phyloP scores from a whole-genome alignment of 176 grass and related monocot genomes.

The Raddia distichophylla region DNA sequence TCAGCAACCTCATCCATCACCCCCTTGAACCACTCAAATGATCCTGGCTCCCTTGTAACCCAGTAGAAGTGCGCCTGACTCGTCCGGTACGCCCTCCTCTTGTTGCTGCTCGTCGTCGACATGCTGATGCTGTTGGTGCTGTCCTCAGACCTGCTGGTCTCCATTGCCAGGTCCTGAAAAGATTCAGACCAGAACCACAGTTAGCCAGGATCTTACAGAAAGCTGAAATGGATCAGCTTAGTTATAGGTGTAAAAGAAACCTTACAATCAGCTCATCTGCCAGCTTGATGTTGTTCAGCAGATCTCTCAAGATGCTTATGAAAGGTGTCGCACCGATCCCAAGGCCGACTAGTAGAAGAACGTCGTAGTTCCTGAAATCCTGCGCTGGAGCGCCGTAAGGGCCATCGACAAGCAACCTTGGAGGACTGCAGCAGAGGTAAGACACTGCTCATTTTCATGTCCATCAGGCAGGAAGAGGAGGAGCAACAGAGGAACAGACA shows the following conservation, averaged over 20 bases:
- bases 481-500: not conserved
- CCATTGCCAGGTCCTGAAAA: conserved; percentile 61
- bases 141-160: conserved; percentile 65
- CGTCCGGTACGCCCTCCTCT: conserved; percentile 59
- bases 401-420: conserved; percentile 71
- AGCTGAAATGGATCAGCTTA: not conserved
- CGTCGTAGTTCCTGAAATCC: conserved; percentile 75
- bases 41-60: conserved; percentile 81
- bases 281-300: conserved; percentile 80
- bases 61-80: conserved; percentile 82
- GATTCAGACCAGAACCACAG: not conserved
- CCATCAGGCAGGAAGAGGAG: not conserved
- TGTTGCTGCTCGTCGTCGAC: conserved; percentile 53
- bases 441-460: not conserved
- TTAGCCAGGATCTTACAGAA: not conserved
- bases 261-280: conserved; percentile 55
- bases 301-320: conserved; percentile 75
- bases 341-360: conserved; percentile 67
- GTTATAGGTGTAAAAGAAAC: not conserved
- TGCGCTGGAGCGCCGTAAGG: conserved; percentile 75
- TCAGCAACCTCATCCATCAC: conserved; percentile 90
- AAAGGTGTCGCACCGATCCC: conserved; percentile 75
- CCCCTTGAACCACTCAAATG: conserved; percentile 91
- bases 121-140: conserved; percentile 51
- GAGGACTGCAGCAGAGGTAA: conserved; percentile 49